Conservation (phyloP, 257 asterid genomes). For the Verbena officinalis region DNA sequence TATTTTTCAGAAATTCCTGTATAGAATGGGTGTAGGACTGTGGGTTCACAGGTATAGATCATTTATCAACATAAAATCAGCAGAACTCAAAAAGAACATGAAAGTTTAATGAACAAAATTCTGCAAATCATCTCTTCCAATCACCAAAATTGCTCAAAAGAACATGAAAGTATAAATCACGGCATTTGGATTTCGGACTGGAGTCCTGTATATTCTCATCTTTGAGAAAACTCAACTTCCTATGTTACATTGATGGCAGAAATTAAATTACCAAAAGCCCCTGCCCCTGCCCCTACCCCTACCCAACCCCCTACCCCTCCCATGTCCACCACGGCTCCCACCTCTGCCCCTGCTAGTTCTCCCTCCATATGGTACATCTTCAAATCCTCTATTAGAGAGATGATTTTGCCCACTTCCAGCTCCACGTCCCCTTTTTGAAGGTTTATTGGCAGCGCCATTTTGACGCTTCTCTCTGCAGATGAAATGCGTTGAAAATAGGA, state of each 20-base stretch:
- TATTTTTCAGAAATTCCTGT: too few relatives aligned
- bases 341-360: constrained; percentile 57
- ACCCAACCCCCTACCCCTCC: constrained; percentile 45
- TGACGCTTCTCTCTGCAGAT: constrained; percentile 66
- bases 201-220: not conserved
- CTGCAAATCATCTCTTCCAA: constrained; percentile 18
- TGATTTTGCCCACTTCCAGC: constrained; percentile 47
- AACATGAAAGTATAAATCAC: not conserved
- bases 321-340: constrained; percentile 45
- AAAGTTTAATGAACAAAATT: constrained; percentile 12
- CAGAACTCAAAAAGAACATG: too few relatives aligned
- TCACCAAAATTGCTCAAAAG: constrained; percentile 36
- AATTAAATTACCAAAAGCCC: constrained; percentile 43
- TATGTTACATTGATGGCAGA: constrained; percentile 23
- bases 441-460: constrained; percentile 45
- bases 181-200: constrained; percentile 3
- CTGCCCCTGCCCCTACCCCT: constrained; percentile 57
- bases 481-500: not conserved
- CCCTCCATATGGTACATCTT: constrained; percentile 52
- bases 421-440: constrained; percentile 69
- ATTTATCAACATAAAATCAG: too few relatives aligned
- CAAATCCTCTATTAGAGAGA: constrained; percentile 42
- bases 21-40: too few relatives aligned
- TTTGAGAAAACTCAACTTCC: not conserved
- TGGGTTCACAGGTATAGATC: too few relatives aligned